These are phyloP conservation scores for Phytophthora niederhauseri DNA, from an alignment of 352 stramenopile genomes.

Conservation along the genomic window DNA sequence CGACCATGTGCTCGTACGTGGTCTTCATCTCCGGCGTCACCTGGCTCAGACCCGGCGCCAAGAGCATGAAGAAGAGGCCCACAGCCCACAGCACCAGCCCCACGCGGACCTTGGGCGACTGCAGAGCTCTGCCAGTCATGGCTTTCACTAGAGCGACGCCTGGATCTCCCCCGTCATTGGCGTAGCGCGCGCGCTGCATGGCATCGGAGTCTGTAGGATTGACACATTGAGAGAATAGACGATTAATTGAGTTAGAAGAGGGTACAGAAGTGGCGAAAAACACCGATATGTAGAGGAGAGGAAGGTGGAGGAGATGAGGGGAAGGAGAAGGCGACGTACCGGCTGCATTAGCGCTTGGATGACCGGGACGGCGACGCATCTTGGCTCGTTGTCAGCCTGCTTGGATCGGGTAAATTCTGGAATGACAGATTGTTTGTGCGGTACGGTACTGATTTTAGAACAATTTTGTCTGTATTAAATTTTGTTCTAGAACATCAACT, in stretches of 20 bases:
- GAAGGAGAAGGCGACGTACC: slow-evolving; percentile 16
- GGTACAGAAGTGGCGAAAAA: slow-evolving; percentile 1
- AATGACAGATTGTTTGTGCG: neutral
- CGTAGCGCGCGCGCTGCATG: slow-evolving; percentile 34
- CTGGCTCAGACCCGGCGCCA: slow-evolving; percentile 57
- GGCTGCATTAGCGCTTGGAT: slow-evolving; percentile 22
- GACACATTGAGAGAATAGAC: slow-evolving; percentile 5
- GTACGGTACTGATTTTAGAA: neutral
- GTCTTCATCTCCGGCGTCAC: slow-evolving; percentile 82
- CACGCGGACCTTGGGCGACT: slow-evolving; percentile 71
- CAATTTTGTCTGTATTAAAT: no score
- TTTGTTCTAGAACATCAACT: no score
- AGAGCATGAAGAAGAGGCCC: slow-evolving; percentile 87
- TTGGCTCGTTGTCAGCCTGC: slow-evolving; percentile 2
- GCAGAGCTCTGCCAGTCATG: slow-evolving; percentile 53
- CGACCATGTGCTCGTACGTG: slow-evolving; percentile 76
- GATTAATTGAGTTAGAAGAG: slow-evolving; percentile 19
- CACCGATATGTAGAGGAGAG: slow-evolving; percentile 6
- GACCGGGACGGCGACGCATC: slow-evolving; percentile 42
- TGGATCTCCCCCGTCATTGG: slow-evolving; percentile 39
- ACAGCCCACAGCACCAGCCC: slow-evolving; percentile 70
- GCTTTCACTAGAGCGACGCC: slow-evolving; percentile 59
- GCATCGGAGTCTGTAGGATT: slow-evolving; percentile 30
- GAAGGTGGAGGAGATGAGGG: slow-evolving; percentile 1
- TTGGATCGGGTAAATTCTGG: slow-evolving; percentile 1